phyloP scores from a whole-genome alignment of 495 filamentous ascomycete genomes.

The Hypoxylon perforatum region DNA sequence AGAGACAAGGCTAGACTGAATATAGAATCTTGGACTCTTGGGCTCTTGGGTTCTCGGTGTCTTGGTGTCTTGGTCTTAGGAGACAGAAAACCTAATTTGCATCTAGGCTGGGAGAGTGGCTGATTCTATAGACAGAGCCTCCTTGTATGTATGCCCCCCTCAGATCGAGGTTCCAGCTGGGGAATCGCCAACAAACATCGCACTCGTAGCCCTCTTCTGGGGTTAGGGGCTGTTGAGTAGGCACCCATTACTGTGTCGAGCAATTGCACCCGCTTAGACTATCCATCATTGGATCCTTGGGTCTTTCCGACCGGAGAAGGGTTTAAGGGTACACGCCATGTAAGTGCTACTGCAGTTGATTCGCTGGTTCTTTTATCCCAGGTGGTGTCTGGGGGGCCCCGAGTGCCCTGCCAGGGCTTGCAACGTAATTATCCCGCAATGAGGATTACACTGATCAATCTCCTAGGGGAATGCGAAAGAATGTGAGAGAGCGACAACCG shows the following conservation, averaged over 20 bases:
- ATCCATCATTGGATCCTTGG: constrained; percentile 25
- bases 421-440: constrained; percentile 41
- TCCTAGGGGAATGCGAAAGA: not conserved
- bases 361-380: constrained; percentile 25
- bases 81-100: constrained; percentile 2
- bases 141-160: constrained; percentile 2
- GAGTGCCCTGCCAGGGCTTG: constrained; percentile 3
- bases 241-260: constrained; percentile 34
- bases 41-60: constrained; percentile 1
- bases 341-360: constrained; percentile 39
- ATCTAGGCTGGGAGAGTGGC: not conserved
- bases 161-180: constrained; percentile 1
- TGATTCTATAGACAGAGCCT: constrained; percentile 24
- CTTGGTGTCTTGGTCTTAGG: not conserved
- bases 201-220: constrained; percentile 29
- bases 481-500: constrained; percentile 12
- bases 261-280: constrained; percentile 31
- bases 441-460: constrained; percentile 29
- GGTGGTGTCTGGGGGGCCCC: constrained; percentile 8
- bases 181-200: constrained; percentile 31
- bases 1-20: constrained; percentile 20
- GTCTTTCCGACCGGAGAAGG: constrained; percentile 27
- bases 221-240: constrained; percentile 11
- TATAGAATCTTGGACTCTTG: constrained; percentile 3
- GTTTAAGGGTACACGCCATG: constrained; percentile 30